Evolutionary conservation across 305 asterid species (phyloP).

Genomic region (Plantago coronopus): DNA sequence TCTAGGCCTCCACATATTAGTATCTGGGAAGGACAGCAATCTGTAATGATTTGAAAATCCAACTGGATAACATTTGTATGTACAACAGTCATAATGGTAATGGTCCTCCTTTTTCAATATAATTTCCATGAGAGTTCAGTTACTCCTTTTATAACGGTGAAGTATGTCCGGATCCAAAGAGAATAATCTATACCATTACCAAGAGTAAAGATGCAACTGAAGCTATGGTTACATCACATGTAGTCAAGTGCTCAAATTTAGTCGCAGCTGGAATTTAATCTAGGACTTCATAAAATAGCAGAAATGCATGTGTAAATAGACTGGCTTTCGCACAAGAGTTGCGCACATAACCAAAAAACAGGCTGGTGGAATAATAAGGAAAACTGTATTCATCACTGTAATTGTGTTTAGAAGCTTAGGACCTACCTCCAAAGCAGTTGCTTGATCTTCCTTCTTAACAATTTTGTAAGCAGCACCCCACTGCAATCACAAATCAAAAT

Average conservation of each 20-base stretch:
- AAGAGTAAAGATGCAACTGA: background rate
- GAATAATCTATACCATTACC: background rate
- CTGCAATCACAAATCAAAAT: conserved; percentile 31
- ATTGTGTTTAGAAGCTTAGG: background rate
- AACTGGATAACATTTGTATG: too few species aligned
- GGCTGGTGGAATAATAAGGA: background rate
- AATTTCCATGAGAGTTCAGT: background rate
- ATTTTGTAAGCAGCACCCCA: conserved; percentile 97
- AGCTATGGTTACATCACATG: background rate
- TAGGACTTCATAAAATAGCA: too few species aligned
- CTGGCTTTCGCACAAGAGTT: too few species aligned
- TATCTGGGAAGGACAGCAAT: too few species aligned
- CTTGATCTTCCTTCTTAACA: conserved; percentile 60
- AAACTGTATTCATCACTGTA: too few species aligned
- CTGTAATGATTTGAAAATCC: too few species aligned
- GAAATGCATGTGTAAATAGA: too few species aligned
- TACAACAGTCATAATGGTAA: too few species aligned
- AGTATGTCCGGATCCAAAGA: background rate
- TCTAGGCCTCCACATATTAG: too few species aligned
- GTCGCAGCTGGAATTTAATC: background rate
- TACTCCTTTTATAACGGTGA: background rate
- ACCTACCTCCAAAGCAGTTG: conserved; percentile 61
- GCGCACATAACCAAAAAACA: too few species aligned
- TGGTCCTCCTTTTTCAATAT: too few species aligned
- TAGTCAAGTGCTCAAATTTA: background rate